phyloP scores from a whole-genome alignment of 2,329 filamentous ascomycete genomes.

The Neopestalotiopsis sp. region DNA sequence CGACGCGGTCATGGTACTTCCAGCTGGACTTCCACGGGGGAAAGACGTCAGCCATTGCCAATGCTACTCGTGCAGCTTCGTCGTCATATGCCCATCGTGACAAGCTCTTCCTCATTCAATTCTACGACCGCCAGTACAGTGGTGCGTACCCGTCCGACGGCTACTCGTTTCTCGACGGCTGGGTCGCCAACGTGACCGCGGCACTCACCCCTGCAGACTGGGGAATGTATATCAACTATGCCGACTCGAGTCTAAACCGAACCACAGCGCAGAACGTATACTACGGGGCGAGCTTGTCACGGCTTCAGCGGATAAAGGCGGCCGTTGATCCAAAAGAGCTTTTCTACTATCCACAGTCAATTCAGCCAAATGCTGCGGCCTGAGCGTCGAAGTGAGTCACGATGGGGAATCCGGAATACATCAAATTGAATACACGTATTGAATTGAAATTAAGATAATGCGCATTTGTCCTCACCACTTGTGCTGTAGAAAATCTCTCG shows the following conservation, averaged over 20 bases:
- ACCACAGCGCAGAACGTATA: slow-evolving; percentile 10
- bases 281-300: background rate
- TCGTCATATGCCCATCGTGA: slow-evolving; percentile 49
- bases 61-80: slow-evolving; percentile 29
- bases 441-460: no score
- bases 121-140: slow-evolving; percentile 47
- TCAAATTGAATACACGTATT: no score
- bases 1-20: slow-evolving; percentile 45
- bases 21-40: slow-evolving; percentile 50
- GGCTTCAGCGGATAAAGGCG: slow-evolving; percentile 16
- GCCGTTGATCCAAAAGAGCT: slow-evolving; percentile 15
- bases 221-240: slow-evolving; percentile 30
- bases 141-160: slow-evolving; percentile 35
- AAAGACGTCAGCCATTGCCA: slow-evolving; percentile 42
- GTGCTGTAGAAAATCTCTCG: no score
- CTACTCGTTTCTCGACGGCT: slow-evolving; percentile 33
- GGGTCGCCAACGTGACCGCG: slow-evolving; percentile 31
- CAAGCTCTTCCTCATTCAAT: slow-evolving; percentile 55
- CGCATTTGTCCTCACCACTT: no score
- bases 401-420: no score
- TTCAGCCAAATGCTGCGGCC: slow-evolving; percentile 13
- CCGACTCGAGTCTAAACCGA: slow-evolving; percentile 10
- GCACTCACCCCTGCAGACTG: slow-evolving; percentile 29
- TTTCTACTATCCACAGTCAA: slow-evolving; percentile 16
- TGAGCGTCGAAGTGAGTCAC: no score